Conservation (phyloP, 306 rosid genomes). For the Abrus precatorius region DNA sequence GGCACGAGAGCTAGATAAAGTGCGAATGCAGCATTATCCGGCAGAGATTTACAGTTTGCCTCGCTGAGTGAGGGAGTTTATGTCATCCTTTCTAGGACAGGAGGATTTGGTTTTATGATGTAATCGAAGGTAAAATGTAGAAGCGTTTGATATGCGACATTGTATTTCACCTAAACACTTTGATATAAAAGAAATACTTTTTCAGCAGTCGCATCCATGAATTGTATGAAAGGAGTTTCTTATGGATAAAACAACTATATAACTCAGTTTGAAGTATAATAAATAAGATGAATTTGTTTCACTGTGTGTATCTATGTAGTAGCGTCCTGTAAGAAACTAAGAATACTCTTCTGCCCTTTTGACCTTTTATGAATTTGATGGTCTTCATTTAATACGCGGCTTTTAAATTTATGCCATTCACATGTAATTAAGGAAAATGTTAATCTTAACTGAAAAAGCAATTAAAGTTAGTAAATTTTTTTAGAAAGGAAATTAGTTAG, state of each 20-base stretch:
- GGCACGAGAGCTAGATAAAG: constrained; percentile 64
- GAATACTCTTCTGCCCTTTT: not conserved
- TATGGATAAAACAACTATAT: constrained; percentile 2
- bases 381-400: too few relatives aligned
- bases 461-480: too few relatives aligned
- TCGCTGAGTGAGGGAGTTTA: constrained; percentile 35
- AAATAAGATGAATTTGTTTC: constrained; percentile 35
- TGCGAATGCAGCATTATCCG: constrained; percentile 27
- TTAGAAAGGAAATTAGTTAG: too few relatives aligned
- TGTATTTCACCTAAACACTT: constrained; percentile 40
- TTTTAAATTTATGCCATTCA: too few relatives aligned
- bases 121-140: constrained; percentile 22
- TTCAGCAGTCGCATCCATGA: constrained; percentile 23
- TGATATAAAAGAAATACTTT: constrained; percentile 27
- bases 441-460: too few relatives aligned
- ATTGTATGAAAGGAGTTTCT: constrained; percentile 39
- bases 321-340: constrained; percentile 6
- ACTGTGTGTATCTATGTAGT: not conserved
- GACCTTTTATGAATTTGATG: not conserved
- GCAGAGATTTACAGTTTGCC: constrained; percentile 31
- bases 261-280: constrained; percentile 19
- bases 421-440: too few relatives aligned
- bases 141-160: constrained; percentile 44
- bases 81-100: constrained; percentile 20
- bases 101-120: constrained; percentile 38